Evolutionary conservation across 768 basidiomycete genomes (phyloP).

Genomic region (Auricularia sp.): DNA sequence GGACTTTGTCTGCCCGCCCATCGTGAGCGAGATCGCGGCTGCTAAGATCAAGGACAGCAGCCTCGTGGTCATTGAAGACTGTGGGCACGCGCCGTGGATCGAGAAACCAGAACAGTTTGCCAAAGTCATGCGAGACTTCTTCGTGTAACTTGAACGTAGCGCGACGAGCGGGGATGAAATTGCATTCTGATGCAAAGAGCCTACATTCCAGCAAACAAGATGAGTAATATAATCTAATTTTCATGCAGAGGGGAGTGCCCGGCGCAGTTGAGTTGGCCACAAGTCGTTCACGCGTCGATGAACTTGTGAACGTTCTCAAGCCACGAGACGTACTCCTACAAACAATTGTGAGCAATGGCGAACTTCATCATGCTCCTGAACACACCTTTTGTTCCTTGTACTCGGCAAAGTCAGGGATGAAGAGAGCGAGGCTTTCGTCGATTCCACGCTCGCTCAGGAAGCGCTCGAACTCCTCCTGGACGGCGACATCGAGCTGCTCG

Average conservation of each 20-base stretch:
- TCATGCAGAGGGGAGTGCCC: not conserved
- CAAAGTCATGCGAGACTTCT: not conserved
- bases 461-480: constrained; percentile 88
- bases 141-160: not conserved
- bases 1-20: not conserved
- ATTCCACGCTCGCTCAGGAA: constrained; percentile 87
- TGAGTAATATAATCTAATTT: not conserved
- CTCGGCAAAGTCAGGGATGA: constrained; percentile 82
- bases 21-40: not conserved
- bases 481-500: constrained; percentile 73
- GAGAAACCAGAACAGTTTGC: not conserved
- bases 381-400: constrained; percentile 88
- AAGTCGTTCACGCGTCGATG: constrained; percentile 38
- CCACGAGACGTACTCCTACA: constrained; percentile 88
- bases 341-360: constrained; percentile 8
- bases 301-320: constrained; percentile 73
- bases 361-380: constrained; percentile 8
- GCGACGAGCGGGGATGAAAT: not conserved
- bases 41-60: not conserved
- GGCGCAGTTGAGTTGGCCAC: not conserved
- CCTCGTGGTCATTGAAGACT: not conserved
- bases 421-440: constrained; percentile 68
- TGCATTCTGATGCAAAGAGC: not conserved
- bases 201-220: not conserved
- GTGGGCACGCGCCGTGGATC: not conserved